Percentiles rank a stretch among this genome's conserved stretches.
Conservation (phyloP, 805 yeast genomes). For the Starmerella roubikii region DNA sequence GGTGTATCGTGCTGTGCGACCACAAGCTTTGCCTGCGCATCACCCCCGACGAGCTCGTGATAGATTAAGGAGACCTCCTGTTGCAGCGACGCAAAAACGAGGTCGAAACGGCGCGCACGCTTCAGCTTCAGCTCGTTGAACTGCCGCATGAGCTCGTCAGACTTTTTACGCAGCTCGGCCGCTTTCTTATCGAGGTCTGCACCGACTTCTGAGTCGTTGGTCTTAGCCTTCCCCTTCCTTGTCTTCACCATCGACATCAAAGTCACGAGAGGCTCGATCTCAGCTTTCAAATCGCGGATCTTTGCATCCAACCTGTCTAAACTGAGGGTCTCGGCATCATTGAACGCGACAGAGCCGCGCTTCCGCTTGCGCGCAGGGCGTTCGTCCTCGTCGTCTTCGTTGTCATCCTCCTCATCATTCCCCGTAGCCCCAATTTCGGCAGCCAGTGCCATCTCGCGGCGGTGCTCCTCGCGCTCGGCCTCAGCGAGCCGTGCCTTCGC, state of each 20-base stretch:
- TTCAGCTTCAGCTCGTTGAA: slow-evolving; percentile 47
- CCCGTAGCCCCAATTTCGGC: slow-evolving; percentile 5
- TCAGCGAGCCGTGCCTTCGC: slow-evolving; percentile 9
- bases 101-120: slow-evolving; percentile 51
- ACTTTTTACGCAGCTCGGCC: slow-evolving; percentile 4
- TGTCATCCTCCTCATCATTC: neutral
- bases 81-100: slow-evolving; percentile 67
- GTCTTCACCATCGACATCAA: neutral
- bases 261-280: slow-evolving; percentile 6
- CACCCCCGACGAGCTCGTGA: slow-evolving; percentile 68
- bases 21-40: slow-evolving; percentile 65
- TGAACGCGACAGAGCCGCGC: neutral
- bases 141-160: slow-evolving; percentile 8
- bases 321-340: slow-evolving; percentile 5
- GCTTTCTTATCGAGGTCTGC: slow-evolving; percentile 5
- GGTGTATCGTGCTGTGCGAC: slow-evolving; percentile 87
- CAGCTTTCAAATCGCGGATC: neutral
- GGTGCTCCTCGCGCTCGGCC: slow-evolving; percentile 11
- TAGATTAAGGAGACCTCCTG: slow-evolving; percentile 60
- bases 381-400: neutral
- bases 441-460: slow-evolving; percentile 4
- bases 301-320: slow-evolving; percentile 8
- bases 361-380: neutral
- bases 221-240: neutral
- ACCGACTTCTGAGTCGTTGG: neutral